These are phyloP conservation scores for Xylaria acuta DNA, from an alignment of 495 filamentous ascomycete species.

Conservation along the genomic window DNA sequence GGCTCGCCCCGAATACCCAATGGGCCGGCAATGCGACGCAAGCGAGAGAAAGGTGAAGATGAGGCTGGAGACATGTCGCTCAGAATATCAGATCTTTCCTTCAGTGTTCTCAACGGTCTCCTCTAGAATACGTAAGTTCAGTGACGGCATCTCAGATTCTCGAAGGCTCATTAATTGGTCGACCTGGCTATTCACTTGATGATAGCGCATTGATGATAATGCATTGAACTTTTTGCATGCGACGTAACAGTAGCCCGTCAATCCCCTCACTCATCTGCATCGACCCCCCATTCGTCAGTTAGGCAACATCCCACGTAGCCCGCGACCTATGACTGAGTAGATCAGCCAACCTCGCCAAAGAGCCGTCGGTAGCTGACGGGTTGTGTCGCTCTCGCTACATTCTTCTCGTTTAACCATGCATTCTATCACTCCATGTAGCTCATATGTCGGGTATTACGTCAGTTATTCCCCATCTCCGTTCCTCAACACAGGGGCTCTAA, in stretches of 20 bases:
- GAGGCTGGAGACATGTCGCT: background rate
- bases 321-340: background rate
- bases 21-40: background rate
- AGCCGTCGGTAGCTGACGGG: background rate
- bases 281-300: background rate
- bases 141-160: too few relatives aligned
- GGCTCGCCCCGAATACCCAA: background rate
- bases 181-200: background rate
- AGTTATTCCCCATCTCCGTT: too few relatives aligned
- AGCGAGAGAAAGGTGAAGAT: background rate
- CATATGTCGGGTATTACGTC: too few relatives aligned
- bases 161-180: background rate
- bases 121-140: background rate
- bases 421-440: background rate
- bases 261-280: background rate
- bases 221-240: background rate
- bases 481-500: too few relatives aligned
- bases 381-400: background rate
- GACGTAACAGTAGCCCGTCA: background rate
- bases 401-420: background rate
- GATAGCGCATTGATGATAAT: background rate
- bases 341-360: background rate
- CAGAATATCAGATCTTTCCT: too few relatives aligned
- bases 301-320: background rate
- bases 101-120: too few relatives aligned